These are phyloP conservation scores for Xylariaceae sp. DNA, from an alignment of 2,329 filamentous ascomycete species.

Conservation along the genomic window DNA sequence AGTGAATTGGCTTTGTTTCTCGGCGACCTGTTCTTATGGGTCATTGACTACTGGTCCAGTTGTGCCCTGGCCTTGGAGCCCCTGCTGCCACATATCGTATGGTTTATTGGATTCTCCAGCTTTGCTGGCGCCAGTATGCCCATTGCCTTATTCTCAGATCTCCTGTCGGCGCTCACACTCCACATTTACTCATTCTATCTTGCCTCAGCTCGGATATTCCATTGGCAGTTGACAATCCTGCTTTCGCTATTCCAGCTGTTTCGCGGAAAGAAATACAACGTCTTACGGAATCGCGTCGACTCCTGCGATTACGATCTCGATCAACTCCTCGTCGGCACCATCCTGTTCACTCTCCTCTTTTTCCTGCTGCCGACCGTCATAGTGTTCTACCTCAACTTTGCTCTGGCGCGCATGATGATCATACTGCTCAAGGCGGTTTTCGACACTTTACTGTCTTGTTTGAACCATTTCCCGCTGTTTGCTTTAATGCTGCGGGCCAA, in stretches of 20 bases:
- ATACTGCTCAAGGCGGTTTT: slow-evolving; percentile 88
- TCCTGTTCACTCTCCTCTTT: slow-evolving; percentile 91
- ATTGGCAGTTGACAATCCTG: slow-evolving; percentile 97
- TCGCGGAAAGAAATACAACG: slow-evolving; percentile 95
- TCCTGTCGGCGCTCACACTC: slow-evolving; percentile 84
- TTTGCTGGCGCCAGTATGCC: slow-evolving; percentile 97
- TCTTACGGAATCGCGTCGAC: slow-evolving; percentile 94
- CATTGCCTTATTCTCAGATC: slow-evolving; percentile 89
- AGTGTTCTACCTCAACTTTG: slow-evolving; percentile 96
- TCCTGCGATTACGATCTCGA: slow-evolving; percentile 98
- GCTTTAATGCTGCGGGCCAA: slow-evolving; percentile 94
- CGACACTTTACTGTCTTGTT: slow-evolving; percentile 84
- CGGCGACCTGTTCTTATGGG: slow-evolving; percentile 94
- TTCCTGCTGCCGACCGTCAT: slow-evolving; percentile 92
- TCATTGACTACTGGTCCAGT: slow-evolving; percentile 95
- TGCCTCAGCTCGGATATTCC: slow-evolving; percentile 91
- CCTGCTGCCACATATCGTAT: slow-evolving; percentile 78
- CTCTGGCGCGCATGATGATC: slow-evolving; percentile 88
- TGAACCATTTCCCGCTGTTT: slow-evolving; percentile 97
- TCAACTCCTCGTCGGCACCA: slow-evolving; percentile 91
- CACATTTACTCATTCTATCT: slow-evolving; percentile 99
- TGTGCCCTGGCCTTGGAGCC: slow-evolving; percentile 76
- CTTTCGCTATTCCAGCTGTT: slow-evolving; percentile 98
- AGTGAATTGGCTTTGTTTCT: slow-evolving; percentile 90
- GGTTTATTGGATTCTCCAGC: slow-evolving; percentile 88